phyloP scores from a whole-genome alignment of 176 grass and related monocot genomes.

The Oryza rufipogon region DNA sequence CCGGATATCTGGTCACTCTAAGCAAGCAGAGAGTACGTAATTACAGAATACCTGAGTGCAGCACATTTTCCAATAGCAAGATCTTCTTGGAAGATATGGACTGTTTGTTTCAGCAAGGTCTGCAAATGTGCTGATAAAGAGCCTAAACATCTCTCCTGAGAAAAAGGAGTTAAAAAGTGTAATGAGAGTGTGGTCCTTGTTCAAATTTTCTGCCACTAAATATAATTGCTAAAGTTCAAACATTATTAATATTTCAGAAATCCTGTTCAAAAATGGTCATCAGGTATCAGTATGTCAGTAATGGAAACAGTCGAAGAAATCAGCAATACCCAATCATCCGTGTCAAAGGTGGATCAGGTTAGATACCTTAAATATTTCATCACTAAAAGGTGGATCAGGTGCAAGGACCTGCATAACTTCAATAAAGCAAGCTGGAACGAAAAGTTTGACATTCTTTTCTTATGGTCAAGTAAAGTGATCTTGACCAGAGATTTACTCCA shows the following conservation, averaged over 20 bases:
- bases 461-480: conserved; percentile 73
- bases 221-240: conserved; percentile 9
- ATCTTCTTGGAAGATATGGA: conserved; percentile 90
- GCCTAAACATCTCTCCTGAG: conserved; percentile 88
- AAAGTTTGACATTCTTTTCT: not conserved
- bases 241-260: conserved; percentile 9
- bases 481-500: conserved; percentile 68
- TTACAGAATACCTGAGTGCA: conserved; percentile 76
- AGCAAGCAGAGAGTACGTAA: conserved; percentile 48
- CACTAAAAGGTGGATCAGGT: conserved; percentile 84
- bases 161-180: conserved; percentile 33
- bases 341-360: conserved; percentile 76
- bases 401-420: conserved; percentile 90
- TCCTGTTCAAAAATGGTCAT: conserved; percentile 11
- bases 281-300: conserved; percentile 13
- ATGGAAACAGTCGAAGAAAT: conserved; percentile 11
- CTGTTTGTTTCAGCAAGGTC: conserved; percentile 74
- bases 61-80: conserved; percentile 90
- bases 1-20: conserved; percentile 76
- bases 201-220: conserved; percentile 25
- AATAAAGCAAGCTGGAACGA: not conserved
- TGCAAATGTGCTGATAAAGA: conserved; percentile 80
- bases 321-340: not conserved
- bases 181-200: not conserved
- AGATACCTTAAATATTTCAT: conserved; percentile 87